Conservation (phyloP, 228 moss, liverwort and hornwort genomes). For the Sphagnum fallax region DNA sequence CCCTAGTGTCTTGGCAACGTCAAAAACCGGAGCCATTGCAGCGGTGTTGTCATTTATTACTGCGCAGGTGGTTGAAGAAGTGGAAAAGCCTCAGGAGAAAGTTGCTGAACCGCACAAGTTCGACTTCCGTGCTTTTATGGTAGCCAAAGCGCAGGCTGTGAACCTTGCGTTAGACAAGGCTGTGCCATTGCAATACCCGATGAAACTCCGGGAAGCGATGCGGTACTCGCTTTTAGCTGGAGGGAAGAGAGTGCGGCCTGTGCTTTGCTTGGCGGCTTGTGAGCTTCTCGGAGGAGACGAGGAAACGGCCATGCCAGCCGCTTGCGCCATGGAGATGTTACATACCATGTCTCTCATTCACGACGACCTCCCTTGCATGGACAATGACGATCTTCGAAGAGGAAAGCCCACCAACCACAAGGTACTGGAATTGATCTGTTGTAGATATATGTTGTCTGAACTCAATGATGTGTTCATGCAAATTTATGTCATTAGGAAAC, state of each 20-base stretch:
- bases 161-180: conserved; percentile 59
- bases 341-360: conserved; percentile 90
- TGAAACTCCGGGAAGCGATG: conserved; percentile 59
- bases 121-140: conserved; percentile 48
- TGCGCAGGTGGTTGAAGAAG: conserved; percentile 35
- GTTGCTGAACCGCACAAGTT: conserved; percentile 16
- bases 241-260: conserved; percentile 75
- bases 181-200: conserved; percentile 61
- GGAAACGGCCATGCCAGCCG: conserved; percentile 67
- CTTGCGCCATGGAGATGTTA: conserved; percentile 84
- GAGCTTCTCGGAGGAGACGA: conserved; percentile 66
- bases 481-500: too few species aligned
- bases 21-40: too few species aligned
- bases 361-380: conserved; percentile 86
- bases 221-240: conserved; percentile 71
- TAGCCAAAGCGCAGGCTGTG: conserved; percentile 43
- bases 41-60: too few species aligned
- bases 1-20: too few species aligned
- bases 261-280: conserved; percentile 74
- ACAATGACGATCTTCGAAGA: conserved; percentile 74
- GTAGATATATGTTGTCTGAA: too few species aligned
- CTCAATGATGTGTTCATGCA: too few species aligned
- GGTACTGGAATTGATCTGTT: conserved; percentile 5
- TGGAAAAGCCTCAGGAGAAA: conserved; percentile 16
- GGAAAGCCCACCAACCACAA: conserved; percentile 67